Evolutionary conservation across 169 alveolate genomes (phyloP).

Genomic region (Plasmodium sp.): DNA sequence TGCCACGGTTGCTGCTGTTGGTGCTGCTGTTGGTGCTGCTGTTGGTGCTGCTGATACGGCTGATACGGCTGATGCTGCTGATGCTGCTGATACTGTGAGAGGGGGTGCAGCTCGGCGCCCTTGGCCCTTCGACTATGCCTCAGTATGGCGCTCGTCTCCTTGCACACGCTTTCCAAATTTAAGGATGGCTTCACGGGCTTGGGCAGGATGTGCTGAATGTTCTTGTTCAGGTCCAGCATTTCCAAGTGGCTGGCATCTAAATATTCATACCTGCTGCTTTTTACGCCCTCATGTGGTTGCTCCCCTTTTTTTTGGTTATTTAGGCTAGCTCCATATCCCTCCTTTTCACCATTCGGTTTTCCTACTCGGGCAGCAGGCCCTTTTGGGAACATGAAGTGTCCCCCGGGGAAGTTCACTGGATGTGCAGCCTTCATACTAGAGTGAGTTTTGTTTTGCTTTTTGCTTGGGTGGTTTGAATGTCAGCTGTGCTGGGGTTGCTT

Average conservation of each 20-base stretch:
- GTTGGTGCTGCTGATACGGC: background rate
- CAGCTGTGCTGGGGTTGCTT: background rate
- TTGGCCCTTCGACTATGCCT: background rate
- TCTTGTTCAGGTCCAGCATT: conserved; percentile 71
- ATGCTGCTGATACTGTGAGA: background rate
- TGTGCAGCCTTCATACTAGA: conserved; percentile 31
- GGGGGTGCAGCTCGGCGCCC: background rate
- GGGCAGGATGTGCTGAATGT: conserved; percentile 39
- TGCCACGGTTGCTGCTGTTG: background rate
- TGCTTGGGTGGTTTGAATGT: background rate
- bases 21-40: background rate
- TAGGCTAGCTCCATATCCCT: conserved; percentile 10
- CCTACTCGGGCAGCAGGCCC: background rate
- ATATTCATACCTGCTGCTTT: conserved; percentile 43
- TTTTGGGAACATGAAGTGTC: conserved; percentile 28
- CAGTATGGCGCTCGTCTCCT: conserved; percentile 39
- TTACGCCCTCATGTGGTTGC: conserved; percentile 4
- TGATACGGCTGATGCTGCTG: background rate
- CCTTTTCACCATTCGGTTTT: conserved; percentile 20
- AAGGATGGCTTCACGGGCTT: conserved; percentile 69
- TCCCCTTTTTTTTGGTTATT: background rate
- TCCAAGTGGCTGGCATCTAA: conserved; percentile 72
- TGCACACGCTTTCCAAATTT: conserved; percentile 66
- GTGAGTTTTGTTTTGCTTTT: background rate
- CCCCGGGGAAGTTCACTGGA: conserved; percentile 36